These are phyloP conservation scores for Penicillium olsonii DNA, from an alignment of 2,329 filamentous ascomycete genomes.

Conservation along the genomic window DNA sequence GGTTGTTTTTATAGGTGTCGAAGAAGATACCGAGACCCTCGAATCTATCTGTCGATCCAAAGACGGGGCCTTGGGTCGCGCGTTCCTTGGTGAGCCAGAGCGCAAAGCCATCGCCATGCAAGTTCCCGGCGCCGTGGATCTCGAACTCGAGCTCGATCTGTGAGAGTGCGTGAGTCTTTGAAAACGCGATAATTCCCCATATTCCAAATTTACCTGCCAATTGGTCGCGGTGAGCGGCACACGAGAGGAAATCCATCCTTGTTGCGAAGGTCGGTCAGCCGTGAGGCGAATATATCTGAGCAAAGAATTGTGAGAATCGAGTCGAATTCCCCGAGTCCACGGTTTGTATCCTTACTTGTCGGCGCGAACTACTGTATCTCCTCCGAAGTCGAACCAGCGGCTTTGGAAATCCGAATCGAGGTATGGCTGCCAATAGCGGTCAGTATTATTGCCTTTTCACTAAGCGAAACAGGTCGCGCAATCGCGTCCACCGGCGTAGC, in stretches of 20 bases:
- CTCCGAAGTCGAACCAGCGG: constrained; percentile 98
- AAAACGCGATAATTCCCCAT: not conserved
- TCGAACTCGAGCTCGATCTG: constrained; percentile 91
- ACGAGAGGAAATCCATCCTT: constrained; percentile 90
- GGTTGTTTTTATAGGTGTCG: constrained; percentile 99
- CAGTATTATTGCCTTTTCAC: constrained; percentile 15
- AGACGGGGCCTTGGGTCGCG: constrained; percentile 76
- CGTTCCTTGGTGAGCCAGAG: constrained; percentile 98
- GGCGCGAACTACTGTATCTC: constrained; percentile 80
- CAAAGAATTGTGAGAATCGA: not conserved
- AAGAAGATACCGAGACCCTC: constrained; percentile 94
- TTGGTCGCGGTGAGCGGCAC: constrained; percentile 96
- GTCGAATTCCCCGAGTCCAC: too few species aligned
- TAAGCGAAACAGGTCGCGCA: not conserved
- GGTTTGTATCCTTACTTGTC: constrained; percentile 51
- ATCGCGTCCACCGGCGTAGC: too few species aligned
- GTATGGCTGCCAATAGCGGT: constrained; percentile 68
- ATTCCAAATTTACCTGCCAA: constrained; percentile 68
- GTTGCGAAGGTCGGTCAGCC: constrained; percentile 84
- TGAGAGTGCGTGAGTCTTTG: not conserved
- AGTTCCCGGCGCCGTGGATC: constrained; percentile 81
- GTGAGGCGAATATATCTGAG: constrained; percentile 86
- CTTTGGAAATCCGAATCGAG: constrained; percentile 97
- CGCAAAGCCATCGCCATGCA: constrained; percentile 95
- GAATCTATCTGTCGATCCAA: constrained; percentile 84